phyloP scores from a whole-genome alignment of 2,329 filamentous ascomycete genomes.

The Scytalidium sp. region DNA sequence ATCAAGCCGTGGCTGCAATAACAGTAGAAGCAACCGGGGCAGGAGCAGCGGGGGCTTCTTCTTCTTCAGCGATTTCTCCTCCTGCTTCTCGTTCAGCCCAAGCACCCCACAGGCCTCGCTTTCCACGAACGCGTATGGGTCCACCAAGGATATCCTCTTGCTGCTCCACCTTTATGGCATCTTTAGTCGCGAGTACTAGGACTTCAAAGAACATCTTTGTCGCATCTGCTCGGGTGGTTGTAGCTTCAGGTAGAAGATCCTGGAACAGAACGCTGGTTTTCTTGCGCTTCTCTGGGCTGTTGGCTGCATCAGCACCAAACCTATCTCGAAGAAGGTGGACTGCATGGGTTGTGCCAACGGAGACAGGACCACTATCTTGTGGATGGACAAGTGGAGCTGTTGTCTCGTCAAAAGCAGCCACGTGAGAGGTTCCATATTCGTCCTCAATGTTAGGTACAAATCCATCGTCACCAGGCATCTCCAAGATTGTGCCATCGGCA shows the following conservation, averaged over 20 bases:
- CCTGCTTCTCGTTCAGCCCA: slow-evolving; percentile 83
- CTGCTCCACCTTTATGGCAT: slow-evolving; percentile 96
- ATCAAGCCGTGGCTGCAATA: slow-evolving; percentile 17
- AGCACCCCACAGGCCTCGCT: slow-evolving; percentile 92
- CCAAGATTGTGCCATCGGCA: slow-evolving; percentile 59
- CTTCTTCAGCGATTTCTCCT: slow-evolving; percentile 49
- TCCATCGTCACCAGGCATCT: slow-evolving; percentile 58
- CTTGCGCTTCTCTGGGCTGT: slow-evolving; percentile 68
- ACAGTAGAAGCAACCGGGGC: slow-evolving; percentile 12
- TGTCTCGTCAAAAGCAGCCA: slow-evolving; percentile 75
- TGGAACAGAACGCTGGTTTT: slow-evolving; percentile 83
- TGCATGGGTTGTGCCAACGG: slow-evolving; percentile 88
- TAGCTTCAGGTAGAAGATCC: slow-evolving; percentile 78
- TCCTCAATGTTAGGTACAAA: slow-evolving; percentile 40
- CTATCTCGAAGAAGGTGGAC: slow-evolving; percentile 90
- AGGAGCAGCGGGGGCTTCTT: slow-evolving; percentile 15
- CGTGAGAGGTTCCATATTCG: slow-evolving; percentile 39
- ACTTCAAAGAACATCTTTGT: slow-evolving; percentile 99
- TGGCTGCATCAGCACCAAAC: slow-evolving; percentile 72
- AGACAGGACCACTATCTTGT: slow-evolving; percentile 81
- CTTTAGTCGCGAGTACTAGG: slow-evolving; percentile 92
- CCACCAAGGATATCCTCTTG: slow-evolving; percentile 68
- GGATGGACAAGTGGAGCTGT: slow-evolving; percentile 74
- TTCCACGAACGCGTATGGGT: slow-evolving; percentile 79
- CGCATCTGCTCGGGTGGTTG: slow-evolving; percentile 81